Percentiles rank a stretch among this genome's conserved stretches.
These are phyloP conservation scores for Penicillium verhagenii DNA, from an alignment of 495 filamentous ascomycete species.

Conservation along the genomic window DNA sequence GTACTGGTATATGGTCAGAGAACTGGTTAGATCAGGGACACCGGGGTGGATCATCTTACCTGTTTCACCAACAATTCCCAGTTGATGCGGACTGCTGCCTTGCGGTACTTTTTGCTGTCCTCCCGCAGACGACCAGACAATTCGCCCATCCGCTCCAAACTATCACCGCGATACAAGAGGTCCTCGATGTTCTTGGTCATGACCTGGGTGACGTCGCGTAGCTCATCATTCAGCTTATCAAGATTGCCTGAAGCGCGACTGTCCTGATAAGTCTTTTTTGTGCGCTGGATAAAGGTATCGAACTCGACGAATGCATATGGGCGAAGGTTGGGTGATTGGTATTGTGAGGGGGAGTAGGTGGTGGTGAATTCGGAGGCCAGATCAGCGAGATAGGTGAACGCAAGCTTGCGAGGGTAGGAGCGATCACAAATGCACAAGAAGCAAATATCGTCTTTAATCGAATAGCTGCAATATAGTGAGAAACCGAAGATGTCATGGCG, in stretches of 20 bases:
- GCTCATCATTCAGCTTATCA: conserved; percentile 88
- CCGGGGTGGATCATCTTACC: conserved; percentile 40
- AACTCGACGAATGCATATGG: conserved; percentile 98
- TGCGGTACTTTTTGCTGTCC: conserved; percentile 90
- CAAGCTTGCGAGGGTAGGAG: conserved; percentile 95
- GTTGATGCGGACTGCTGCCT: conserved; percentile 93
- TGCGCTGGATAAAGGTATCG: conserved; percentile 92
- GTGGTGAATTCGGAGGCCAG: conserved; percentile 87
- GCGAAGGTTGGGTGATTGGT: conserved; percentile 70
- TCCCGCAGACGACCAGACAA: conserved; percentile 81
- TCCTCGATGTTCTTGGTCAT: conserved; percentile 99
- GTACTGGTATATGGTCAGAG: conserved; percentile 56
- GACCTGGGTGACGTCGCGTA: conserved; percentile 95
- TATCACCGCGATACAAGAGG: conserved; percentile 90
- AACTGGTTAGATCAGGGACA: background rate
- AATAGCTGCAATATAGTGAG: conserved; percentile 60
- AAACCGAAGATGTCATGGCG: background rate
- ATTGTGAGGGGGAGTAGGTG: conserved; percentile 70
- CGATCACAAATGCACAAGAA: conserved; percentile 92
- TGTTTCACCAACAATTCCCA: conserved; percentile 97
- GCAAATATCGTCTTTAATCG: conserved; percentile 75
- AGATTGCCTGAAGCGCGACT: conserved; percentile 83
- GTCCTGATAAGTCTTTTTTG: conserved; percentile 93
- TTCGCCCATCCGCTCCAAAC: conserved; percentile 95
- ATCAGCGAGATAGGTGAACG: conserved; percentile 97